These are phyloP conservation scores for Grosmannia huntii DNA, from an alignment of 2,329 filamentous ascomycete species.

Conservation along the genomic window DNA sequence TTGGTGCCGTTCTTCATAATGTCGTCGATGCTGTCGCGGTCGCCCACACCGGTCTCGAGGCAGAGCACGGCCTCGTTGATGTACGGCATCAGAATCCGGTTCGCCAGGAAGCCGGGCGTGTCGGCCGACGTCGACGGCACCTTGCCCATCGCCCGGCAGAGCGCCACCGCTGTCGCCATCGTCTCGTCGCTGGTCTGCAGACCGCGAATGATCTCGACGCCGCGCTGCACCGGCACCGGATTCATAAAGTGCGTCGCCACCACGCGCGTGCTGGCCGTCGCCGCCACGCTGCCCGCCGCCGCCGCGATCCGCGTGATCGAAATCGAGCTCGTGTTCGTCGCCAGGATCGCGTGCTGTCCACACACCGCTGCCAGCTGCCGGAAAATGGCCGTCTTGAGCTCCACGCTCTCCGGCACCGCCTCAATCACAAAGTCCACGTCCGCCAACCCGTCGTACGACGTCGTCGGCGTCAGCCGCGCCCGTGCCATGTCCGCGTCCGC, in stretches of 20 bases:
- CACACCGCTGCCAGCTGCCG: slow-evolving; percentile 67
- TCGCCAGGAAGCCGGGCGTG: slow-evolving; percentile 86
- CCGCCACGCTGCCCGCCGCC: slow-evolving; percentile 52
- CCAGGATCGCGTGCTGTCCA: slow-evolving; percentile 74
- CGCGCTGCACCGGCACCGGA: slow-evolving; percentile 90
- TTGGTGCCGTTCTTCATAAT: slow-evolving; percentile 99
- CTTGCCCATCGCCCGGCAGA: slow-evolving; percentile 90
- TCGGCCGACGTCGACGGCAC: slow-evolving; percentile 78
- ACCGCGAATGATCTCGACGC: slow-evolving; percentile 92
- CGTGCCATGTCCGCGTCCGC: slow-evolving; percentile 65
- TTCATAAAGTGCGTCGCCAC: slow-evolving; percentile 99
- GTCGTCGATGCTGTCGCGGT: slow-evolving; percentile 80
- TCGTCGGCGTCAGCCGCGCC: slow-evolving; percentile 55
- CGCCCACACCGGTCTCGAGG: slow-evolving; percentile 82
- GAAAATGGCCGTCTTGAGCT: slow-evolving; percentile 84
- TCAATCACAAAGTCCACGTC: slow-evolving; percentile 96
- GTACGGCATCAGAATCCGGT: slow-evolving; percentile 96
- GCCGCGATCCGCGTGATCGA: slow-evolving; percentile 94
- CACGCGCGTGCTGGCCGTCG: slow-evolving; percentile 71
- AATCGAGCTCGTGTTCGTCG: slow-evolving; percentile 98
- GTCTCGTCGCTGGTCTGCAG: slow-evolving; percentile 81
- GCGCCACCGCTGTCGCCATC: slow-evolving; percentile 66
- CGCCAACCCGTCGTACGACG: slow-evolving; percentile 62
- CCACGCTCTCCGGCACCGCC: slow-evolving; percentile 83
- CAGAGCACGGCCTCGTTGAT: slow-evolving; percentile 98